Evolutionary conservation across 148 eudicot genomes (phyloP).

Genomic region (Chenopodium suecicum): DNA sequence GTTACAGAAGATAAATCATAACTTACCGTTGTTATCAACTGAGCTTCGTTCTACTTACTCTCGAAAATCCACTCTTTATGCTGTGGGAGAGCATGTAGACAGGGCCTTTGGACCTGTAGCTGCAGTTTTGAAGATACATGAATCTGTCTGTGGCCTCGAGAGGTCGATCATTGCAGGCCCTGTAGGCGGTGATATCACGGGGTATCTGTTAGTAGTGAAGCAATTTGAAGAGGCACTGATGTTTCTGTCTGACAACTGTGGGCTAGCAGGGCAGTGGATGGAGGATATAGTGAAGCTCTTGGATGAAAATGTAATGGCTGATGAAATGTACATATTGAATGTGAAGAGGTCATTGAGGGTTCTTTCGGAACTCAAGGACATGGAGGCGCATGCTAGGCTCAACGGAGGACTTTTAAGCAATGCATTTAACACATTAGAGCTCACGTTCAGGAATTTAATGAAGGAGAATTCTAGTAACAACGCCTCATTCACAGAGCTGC

Average conservation of each 20-base stretch:
- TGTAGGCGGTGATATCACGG: conserved; percentile 32
- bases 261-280: conserved; percentile 63
- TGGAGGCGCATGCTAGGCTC: conserved; percentile 36
- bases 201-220: conserved; percentile 42
- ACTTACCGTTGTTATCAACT: conserved; percentile 38
- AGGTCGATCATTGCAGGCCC: conserved; percentile 25
- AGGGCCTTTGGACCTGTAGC: conserved; percentile 57
- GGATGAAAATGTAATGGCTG: conserved; percentile 33
- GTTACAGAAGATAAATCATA: conserved; percentile 28
- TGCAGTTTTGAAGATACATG: conserved; percentile 51
- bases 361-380: conserved; percentile 48
- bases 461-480: conserved; percentile 31
- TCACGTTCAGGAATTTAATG: conserved; percentile 43
- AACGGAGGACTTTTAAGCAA: conserved; percentile 45
- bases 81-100: conserved; percentile 43
- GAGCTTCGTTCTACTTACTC: conserved; percentile 31
- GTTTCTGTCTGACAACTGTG: conserved; percentile 57
- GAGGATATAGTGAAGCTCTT: conserved; percentile 52
- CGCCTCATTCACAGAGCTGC: conserved; percentile 25
- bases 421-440: conserved; percentile 52
- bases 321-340: conserved; percentile 35
- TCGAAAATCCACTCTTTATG: conserved; percentile 34
- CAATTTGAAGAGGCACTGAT: conserved; percentile 61
- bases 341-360: conserved; percentile 44
- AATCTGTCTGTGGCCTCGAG: conserved; percentile 48